Evolutionary conservation across 2,329 filamentous ascomycete genomes (phyloP).

Genomic region (Ascochyta fabae): DNA sequence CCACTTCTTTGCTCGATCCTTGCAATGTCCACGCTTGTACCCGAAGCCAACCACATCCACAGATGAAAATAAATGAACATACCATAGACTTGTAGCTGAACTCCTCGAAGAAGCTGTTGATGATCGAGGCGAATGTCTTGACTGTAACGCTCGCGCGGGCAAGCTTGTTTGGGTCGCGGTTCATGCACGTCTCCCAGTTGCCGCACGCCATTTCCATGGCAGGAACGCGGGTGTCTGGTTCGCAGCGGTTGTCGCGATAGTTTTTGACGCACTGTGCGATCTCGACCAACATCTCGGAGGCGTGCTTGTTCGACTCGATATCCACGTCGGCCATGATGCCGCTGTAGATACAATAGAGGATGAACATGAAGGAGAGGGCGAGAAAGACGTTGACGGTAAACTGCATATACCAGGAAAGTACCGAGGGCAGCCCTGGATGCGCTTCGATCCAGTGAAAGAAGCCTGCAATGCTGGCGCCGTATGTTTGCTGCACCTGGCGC

Average conservation of each 20-base stretch:
- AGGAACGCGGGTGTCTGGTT: conserved; percentile 69
- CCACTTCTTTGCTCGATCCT: background rate
- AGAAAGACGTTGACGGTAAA: conserved; percentile 70
- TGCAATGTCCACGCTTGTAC: background rate
- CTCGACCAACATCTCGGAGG: conserved; percentile 72
- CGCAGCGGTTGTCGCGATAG: conserved; percentile 79
- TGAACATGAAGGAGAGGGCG: conserved; percentile 64
- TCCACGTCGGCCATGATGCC: conserved; percentile 78
- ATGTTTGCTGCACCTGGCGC: conserved; percentile 27
- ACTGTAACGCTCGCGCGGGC: conserved; percentile 82
- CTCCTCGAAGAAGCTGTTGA: conserved; percentile 91
- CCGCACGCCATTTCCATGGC: conserved; percentile 76
- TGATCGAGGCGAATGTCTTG: conserved; percentile 87
- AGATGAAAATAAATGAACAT: conserved; percentile 27
- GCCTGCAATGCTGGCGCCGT: conserved; percentile 48
- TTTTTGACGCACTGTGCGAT: conserved; percentile 76
- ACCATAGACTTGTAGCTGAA: conserved; percentile 86
- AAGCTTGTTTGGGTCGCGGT: conserved; percentile 77
- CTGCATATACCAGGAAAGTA: conserved; percentile 71
- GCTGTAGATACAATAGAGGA: conserved; percentile 71
- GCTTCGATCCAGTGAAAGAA: conserved; percentile 68
- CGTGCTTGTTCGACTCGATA: conserved; percentile 71
- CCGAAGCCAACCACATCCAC: conserved; percentile 3
- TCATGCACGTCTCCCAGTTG: conserved; percentile 88
- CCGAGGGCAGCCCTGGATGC: conserved; percentile 69